These are phyloP conservation scores for Calcarisporium arbuscula DNA, from an alignment of 2,329 filamentous ascomycete genomes.

Conservation along the genomic window DNA sequence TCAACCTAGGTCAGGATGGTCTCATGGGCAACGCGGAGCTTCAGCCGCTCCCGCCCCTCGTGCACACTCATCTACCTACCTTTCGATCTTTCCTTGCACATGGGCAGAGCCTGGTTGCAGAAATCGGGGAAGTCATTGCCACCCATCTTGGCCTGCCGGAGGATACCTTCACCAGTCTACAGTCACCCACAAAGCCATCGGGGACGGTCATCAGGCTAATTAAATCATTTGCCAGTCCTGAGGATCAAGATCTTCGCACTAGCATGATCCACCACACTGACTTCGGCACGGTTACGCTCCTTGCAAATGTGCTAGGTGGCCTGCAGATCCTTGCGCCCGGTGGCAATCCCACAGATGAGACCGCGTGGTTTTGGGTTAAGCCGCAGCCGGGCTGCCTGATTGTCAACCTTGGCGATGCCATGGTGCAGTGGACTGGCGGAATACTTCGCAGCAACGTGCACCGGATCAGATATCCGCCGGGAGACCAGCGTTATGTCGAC, in stretches of 20 bases:
- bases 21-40: neutral
- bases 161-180: neutral
- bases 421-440: conserved; percentile 17
- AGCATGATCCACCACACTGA: conserved; percentile 27
- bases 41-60: conserved; percentile 2
- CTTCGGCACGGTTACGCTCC: conserved; percentile 28
- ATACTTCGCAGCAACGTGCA: conserved; percentile 19
- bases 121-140: neutral
- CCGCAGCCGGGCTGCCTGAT: conserved; percentile 17
- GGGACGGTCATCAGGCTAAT: too few relatives aligned
- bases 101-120: neutral
- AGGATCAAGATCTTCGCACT: conserved; percentile 12
- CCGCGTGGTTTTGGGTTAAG: conserved; percentile 15
- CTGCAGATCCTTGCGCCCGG: conserved; percentile 25
- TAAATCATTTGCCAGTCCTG: conserved; percentile 13
- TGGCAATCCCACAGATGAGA: conserved; percentile 6
- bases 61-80: neutral
- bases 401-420: conserved; percentile 15
- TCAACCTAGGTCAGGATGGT: neutral
- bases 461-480: conserved; percentile 13
- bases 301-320: conserved; percentile 28
- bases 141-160: neutral
- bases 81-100: neutral
- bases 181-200: neutral
- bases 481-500: conserved; percentile 23